Conservation (phyloP, 495 filamentous ascomycete species). For the Sporormia fimetaria region DNA sequence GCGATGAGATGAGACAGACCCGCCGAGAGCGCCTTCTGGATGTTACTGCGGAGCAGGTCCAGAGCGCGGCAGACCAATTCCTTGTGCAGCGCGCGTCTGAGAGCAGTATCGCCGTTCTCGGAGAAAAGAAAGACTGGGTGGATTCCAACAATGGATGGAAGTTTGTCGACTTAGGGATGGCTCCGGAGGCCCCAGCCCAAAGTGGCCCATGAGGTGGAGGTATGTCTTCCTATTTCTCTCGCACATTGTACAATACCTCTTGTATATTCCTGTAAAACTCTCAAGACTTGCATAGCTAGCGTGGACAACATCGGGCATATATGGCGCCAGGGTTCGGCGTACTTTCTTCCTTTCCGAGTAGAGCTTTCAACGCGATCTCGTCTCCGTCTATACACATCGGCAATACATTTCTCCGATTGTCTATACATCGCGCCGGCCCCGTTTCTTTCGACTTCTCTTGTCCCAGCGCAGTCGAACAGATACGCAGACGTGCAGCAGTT, state of each 20-base stretch:
- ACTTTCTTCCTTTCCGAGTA: background rate
- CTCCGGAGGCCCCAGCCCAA: slow-evolving; percentile 4
- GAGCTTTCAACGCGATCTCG: background rate
- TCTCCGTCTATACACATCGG: background rate
- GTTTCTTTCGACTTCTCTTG: slow-evolving; percentile 1
- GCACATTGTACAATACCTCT: background rate
- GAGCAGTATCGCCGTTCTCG: slow-evolving; percentile 58
- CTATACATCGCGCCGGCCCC: background rate
- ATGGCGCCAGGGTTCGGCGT: background rate
- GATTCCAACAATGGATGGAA: slow-evolving; percentile 38
- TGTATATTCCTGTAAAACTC: background rate
- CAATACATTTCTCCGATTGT: background rate
- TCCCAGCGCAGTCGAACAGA: slow-evolving; percentile 18
- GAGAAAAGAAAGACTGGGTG: slow-evolving; percentile 73
- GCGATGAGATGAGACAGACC: slow-evolving; percentile 78
- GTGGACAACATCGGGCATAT: background rate
- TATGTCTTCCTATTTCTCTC: background rate
- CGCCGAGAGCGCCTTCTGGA: slow-evolving; percentile 79
- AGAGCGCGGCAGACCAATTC: slow-evolving; percentile 68
- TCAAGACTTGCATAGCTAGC: background rate
- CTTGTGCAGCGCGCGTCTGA: slow-evolving; percentile 58
- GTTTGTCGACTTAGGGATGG: slow-evolving; percentile 37
- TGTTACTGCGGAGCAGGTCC: slow-evolving; percentile 70
- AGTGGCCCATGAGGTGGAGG: slow-evolving; percentile 2
- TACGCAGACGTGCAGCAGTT: slow-evolving; percentile 11